phyloP scores from a whole-genome alignment of 768 basidiomycete species.

The Lentinula raphanica region DNA sequence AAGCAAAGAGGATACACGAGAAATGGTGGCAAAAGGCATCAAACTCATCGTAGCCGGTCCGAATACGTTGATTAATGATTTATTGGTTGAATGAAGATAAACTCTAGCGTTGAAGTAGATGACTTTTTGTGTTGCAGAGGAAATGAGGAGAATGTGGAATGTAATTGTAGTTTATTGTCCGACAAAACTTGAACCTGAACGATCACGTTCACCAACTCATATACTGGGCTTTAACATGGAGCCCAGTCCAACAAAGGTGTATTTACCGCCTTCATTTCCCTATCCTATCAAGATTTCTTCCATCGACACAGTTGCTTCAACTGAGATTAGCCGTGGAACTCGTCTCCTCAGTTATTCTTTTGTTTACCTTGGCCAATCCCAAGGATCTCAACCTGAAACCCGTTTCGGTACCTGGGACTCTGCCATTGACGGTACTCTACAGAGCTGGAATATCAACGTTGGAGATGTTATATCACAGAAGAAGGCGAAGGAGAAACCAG shows the following conservation, averaged over 20 bases:
- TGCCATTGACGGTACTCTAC: conserved; percentile 73
- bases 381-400: conserved; percentile 50
- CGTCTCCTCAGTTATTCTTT: conserved; percentile 84
- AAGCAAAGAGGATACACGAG: conserved; percentile 38
- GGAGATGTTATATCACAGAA: conserved; percentile 62
- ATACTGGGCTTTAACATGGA: conserved; percentile 4
- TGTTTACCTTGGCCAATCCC: conserved; percentile 44
- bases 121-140: not conserved
- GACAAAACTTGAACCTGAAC: conserved; percentile 1
- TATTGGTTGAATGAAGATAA: conserved; percentile 19
- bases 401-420: conserved; percentile 91
- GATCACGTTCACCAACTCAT: conserved; percentile 3
- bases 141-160: not conserved
- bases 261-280: conserved; percentile 71
- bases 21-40: conserved; percentile 47
- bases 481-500: conserved; percentile 54
- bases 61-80: conserved; percentile 21
- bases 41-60: conserved; percentile 29
- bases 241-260: conserved; percentile 66
- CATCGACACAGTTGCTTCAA: conserved; percentile 44
- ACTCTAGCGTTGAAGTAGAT: not conserved
- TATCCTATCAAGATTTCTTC: conserved; percentile 83
- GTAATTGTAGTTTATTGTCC: conserved; percentile 1
- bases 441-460: conserved; percentile 60
- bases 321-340: conserved; percentile 60